These are phyloP conservation scores for Theobroma cacao DNA, from an alignment of 345 rosid genomes.

Conservation along the genomic window DNA sequence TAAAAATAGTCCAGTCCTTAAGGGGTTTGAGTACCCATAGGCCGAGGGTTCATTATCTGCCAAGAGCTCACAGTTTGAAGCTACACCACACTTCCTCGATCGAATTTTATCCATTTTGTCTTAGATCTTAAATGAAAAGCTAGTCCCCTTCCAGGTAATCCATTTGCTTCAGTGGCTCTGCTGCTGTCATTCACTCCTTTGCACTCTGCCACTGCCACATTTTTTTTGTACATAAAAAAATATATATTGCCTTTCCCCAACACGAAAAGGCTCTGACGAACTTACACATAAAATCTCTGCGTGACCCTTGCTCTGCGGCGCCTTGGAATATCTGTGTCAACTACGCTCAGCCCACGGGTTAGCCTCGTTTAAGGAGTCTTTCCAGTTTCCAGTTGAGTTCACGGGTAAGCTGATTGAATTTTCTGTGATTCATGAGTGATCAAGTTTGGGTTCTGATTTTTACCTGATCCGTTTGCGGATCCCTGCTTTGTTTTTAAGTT, in stretches of 20 bases:
- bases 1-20: neutral
- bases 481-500: neutral
- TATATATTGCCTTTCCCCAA: neutral
- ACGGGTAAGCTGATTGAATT: neutral
- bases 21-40: neutral
- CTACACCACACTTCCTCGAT: slow-evolving; percentile 45
- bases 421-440: neutral
- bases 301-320: neutral
- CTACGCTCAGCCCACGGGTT: neutral
- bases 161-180: slow-evolving; percentile 52
- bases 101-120: slow-evolving; percentile 36
- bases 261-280: neutral
- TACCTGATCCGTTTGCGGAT: neutral
- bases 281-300: neutral
- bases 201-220: slow-evolving; percentile 8
- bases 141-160: slow-evolving; percentile 8
- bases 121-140: neutral
- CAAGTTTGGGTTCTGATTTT: neutral
- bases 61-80: slow-evolving; percentile 25
- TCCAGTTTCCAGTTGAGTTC: neutral
- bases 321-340: neutral
- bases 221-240: neutral
- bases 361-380: neutral
- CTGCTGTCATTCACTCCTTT: slow-evolving; percentile 18
- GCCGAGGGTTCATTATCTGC: neutral